These are phyloP conservation scores for Tetradesmus lagerheimii DNA, from an alignment of 139 green algal genomes.

Conservation along the genomic window DNA sequence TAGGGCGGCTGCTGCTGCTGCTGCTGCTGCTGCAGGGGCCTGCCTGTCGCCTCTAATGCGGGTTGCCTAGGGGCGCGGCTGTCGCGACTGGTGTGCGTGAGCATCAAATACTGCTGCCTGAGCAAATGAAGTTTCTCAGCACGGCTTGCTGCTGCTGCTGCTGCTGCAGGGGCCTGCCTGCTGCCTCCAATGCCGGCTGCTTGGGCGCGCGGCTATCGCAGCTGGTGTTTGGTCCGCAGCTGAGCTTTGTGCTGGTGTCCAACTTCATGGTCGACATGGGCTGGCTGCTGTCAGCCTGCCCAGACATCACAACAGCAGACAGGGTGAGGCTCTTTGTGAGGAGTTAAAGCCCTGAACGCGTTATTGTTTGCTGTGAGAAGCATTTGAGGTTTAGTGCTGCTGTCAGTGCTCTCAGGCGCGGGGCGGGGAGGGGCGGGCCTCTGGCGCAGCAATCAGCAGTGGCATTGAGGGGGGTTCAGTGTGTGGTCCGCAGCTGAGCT, in stretches of 20 bases:
- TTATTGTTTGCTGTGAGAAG: not conserved
- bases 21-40: slow-evolving; percentile 34
- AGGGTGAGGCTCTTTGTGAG: not conserved
- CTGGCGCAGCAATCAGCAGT: not conserved
- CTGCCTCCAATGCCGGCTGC: slow-evolving; percentile 55
- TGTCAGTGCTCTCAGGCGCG: not conserved
- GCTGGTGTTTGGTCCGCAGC: slow-evolving; percentile 52
- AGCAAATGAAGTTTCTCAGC: too few relatives aligned
- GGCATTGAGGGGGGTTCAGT: slow-evolving; percentile 32
- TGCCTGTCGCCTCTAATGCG: slow-evolving; percentile 42
- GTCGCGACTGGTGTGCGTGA: too few relatives aligned
- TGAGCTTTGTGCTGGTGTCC: slow-evolving; percentile 62
- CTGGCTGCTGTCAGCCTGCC: slow-evolving; percentile 76
- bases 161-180: slow-evolving; percentile 44
- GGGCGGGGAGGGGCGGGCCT: too few relatives aligned
- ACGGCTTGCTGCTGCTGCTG: not conserved
- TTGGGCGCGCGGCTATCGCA: slow-evolving; percentile 56
- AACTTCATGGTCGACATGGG: slow-evolving; percentile 86
- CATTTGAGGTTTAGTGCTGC: not conserved
- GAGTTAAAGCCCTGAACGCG: not conserved
- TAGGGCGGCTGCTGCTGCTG: too few relatives aligned
- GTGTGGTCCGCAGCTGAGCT: slow-evolving; percentile 40
- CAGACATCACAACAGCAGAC: slow-evolving; percentile 54
- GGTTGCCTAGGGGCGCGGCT: slow-evolving; percentile 49
- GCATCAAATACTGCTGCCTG: too few relatives aligned